These are phyloP conservation scores for Boletus reticuloceps DNA, from an alignment of 768 basidiomycete genomes.

Conservation along the genomic window DNA sequence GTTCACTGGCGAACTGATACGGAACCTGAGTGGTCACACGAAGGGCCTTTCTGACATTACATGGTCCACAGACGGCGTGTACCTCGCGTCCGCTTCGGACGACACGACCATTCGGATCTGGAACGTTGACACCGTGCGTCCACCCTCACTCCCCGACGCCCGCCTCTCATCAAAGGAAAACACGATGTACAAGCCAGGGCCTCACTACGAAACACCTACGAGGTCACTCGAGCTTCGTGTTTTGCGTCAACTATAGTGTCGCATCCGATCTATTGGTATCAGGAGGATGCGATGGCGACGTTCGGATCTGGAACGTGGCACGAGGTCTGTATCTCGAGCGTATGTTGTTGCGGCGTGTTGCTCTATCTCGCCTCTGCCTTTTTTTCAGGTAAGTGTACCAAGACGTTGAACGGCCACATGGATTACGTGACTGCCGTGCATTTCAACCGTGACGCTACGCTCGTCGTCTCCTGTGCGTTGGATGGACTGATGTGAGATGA, in stretches of 20 bases:
- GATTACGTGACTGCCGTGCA: conserved; percentile 95
- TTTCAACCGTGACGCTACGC: conserved; percentile 87
- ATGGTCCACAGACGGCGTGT: conserved; percentile 81
- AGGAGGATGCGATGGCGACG: conserved; percentile 90
- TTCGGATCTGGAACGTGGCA: conserved; percentile 88
- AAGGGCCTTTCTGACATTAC: conserved; percentile 86
- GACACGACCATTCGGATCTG: conserved; percentile 88
- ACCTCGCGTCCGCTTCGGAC: conserved; percentile 90
- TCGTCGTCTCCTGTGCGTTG: conserved; percentile 88
- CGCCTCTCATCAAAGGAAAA: background rate
- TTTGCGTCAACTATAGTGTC: conserved; percentile 89
- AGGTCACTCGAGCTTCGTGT: conserved; percentile 86
- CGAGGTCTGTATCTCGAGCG: conserved; percentile 47
- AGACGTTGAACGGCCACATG: conserved; percentile 87
- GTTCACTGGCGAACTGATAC: conserved; percentile 71
- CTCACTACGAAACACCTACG: conserved; percentile 66
- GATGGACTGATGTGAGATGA: conserved; percentile 88
- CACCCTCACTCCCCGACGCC: conserved; percentile 4
- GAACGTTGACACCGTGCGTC: conserved; percentile 75
- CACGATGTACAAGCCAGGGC: conserved; percentile 44
- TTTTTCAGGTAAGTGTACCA: conserved; percentile 72
- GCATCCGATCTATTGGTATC: conserved; percentile 87
- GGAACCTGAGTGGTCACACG: conserved; percentile 72
- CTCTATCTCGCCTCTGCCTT: background rate
- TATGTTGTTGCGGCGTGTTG: too few species aligned